These are phyloP conservation scores for Coemansia sp. DNA, from an alignment of 192 early-diverging fungal species.

Conservation along the genomic window DNA sequence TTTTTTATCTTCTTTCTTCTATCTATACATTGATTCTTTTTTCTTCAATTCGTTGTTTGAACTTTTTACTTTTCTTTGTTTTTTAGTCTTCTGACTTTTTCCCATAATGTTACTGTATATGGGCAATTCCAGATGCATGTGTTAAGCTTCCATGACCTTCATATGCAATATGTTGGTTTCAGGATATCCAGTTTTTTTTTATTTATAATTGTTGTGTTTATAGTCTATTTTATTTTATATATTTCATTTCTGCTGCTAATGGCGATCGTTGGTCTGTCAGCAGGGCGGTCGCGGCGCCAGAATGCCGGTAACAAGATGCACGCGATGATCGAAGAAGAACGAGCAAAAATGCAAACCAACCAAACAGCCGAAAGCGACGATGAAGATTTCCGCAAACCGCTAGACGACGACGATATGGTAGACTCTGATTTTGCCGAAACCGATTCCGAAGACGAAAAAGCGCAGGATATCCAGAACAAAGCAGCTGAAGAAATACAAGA, in stretches of 20 bases:
- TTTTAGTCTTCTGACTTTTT: background rate
- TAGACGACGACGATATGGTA: conserved; percentile 35
- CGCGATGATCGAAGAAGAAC: conserved; percentile 44
- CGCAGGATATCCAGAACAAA: conserved; percentile 25
- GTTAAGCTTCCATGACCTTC: too few species aligned
- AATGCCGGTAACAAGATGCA: conserved; percentile 53
- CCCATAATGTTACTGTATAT: background rate
- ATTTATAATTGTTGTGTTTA: too few species aligned
- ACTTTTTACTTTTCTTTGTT: background rate
- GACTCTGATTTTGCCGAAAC: conserved; percentile 52
- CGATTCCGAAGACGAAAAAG: conserved; percentile 46
- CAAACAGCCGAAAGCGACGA: conserved; percentile 34
- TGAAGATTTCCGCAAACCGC: conserved; percentile 31
- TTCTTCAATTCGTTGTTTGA: too few species aligned
- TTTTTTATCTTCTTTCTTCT: too few species aligned
- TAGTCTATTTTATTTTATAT: too few species aligned
- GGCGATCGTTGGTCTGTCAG: background rate
- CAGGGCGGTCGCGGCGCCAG: conserved; percentile 36
- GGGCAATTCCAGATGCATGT: too few species aligned
- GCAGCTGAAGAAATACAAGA: conserved; percentile 26
- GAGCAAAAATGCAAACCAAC: conserved; percentile 41
- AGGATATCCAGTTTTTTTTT: too few species aligned
- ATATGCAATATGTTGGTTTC: too few species aligned
- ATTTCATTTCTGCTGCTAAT: too few species aligned
- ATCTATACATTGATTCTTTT: too few species aligned